Evolutionary conservation across 1,284 basidiomycete genomes (phyloP), one percentile per base, ranked within the genome.

Genomic region (Termitomyces sp.): DNA sequence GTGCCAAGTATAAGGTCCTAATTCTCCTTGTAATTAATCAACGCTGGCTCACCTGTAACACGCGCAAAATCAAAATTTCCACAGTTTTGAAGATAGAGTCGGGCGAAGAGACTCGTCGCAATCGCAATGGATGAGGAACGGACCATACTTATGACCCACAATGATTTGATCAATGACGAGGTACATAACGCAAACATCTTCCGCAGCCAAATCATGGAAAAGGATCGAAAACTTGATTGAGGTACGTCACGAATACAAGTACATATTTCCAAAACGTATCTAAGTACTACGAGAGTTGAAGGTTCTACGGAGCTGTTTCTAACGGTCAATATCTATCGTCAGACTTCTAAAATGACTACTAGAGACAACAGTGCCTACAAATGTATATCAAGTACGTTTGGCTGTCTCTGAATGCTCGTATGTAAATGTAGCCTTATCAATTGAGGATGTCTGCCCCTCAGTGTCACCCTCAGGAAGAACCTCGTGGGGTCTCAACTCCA

Each of bases 11-110:
- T 76, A 94, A 96, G 64, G 79, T 99, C 33, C 70, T 99, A 54
- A 91, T 99, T 99, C 69, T 84, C 87, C 1, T 99, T n/a, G n/a
- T n/a, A n/a, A n/a, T n/a, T n/a, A n/a, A n/a, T 98, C 78, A 97
- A 99, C 62, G 65, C 72, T 13, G 78, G 80, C 44, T 99, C 69
- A 80, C 84, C 0, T 83, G 85, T 21, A 80, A 86, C 0, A 74
- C 97, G 60, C 90, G 91, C 60, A 86, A 91, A 67, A 92, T 99
- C 72, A 99, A 98, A 74, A 97, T 99, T 55, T 83, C 86, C 60
- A 97, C 94, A 5, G 76, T 99, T 64, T 84, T 77, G 63, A 92
- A 78, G 55, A 87, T 97, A 0, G 97, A 99, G 74, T 91, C 74
- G 44, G 79, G 74, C 1, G 88, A 86, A 69, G 95, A 97, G 68